Conservation (phyloP, 1,139 yeast genomes). For the Saccharomycopsis hybrid region DNA sequence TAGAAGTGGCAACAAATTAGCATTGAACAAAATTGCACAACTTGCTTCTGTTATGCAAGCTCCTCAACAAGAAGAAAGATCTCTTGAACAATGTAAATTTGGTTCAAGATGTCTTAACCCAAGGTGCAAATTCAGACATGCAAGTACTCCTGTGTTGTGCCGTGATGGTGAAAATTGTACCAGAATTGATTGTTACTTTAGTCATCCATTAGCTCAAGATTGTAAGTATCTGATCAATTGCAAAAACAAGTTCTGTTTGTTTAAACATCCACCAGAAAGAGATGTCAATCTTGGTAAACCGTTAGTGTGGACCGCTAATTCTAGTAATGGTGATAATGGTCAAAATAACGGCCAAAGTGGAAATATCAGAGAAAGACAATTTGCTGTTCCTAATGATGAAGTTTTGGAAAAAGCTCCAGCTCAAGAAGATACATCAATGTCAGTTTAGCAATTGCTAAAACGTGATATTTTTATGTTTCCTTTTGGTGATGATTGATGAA, state of each 20-base stretch:
- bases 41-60: constrained; percentile 17
- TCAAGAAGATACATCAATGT: constrained; percentile 30
- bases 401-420: constrained; percentile 65
- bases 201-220: constrained; percentile 71
- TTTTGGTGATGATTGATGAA: too few relatives aligned
- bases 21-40: constrained; percentile 14
- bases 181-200: constrained; percentile 73
- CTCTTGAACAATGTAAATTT: constrained; percentile 77
- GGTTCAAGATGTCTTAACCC: constrained; percentile 69
- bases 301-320: constrained; percentile 21
- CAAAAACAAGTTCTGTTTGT: constrained; percentile 62
- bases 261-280: constrained; percentile 75
- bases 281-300: constrained; percentile 24
- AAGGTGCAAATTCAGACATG: constrained; percentile 80
- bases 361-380: constrained; percentile 40
- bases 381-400: constrained; percentile 75
- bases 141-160: constrained; percentile 63
- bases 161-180: constrained; percentile 75
- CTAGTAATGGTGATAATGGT: constrained; percentile 10
- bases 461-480: constrained; percentile 9
- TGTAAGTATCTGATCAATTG: constrained; percentile 79
- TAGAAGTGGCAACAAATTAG: too few relatives aligned
- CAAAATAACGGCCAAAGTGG: constrained; percentile 11
- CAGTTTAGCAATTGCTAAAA: constrained; percentile 9
- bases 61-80: constrained; percentile 33